Evolutionary conservation across 2,329 filamentous ascomycete species (phyloP), one percentile per base, ranked within the genome.

Genomic region (Sporothrix pseudoabietina): DNA sequence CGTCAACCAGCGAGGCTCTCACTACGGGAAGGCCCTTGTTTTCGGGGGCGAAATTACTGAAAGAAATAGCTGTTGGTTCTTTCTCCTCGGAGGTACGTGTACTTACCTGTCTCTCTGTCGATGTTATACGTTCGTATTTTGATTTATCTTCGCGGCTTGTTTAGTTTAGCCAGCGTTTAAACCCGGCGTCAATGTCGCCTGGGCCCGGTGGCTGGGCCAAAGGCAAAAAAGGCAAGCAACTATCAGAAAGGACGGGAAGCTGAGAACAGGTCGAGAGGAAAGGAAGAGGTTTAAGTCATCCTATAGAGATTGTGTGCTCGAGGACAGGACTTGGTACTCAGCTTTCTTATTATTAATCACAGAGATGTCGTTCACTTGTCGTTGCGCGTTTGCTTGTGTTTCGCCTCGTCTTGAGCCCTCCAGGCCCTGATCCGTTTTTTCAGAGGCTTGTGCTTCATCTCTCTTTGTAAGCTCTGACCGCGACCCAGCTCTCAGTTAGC

Each of bases 111-210:
- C 6, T 3, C 69, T 47, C 35, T 32, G 22, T 39, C 52, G 7
- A 12, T 61, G 22, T 71, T 32, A 54, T 52, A n/a, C n/a, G n/a
- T n/a, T n/a, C n/a, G n/a, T n/a, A 69, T 71, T 49, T 52, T 49
- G 16, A n/a, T 61, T 8, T 39, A 30, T 52, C 7, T 30, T 44
- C 32, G 44, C 30, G 39, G 39, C 35, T 26, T 54, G 8, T 72
- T 65, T 72, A 52, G 22, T 66, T 72, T 72, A 72, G 41, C 70
- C 70, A 66, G 57, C 59, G 52, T 54, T 72, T 66, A 68, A 66
- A 63, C 70, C 61, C 49, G 61, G 71, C 47, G 61, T 72, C 49
- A 44, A 52, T 52, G 41, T 68, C 65, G 71, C 22, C 44, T 72
- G 61, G 69, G 59, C 70, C 70, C 59, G 70, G 70, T 66, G 57